Evolutionary conservation across 1,284 basidiomycete genomes (phyloP).

Genomic region (Schizophyllum amplum): DNA sequence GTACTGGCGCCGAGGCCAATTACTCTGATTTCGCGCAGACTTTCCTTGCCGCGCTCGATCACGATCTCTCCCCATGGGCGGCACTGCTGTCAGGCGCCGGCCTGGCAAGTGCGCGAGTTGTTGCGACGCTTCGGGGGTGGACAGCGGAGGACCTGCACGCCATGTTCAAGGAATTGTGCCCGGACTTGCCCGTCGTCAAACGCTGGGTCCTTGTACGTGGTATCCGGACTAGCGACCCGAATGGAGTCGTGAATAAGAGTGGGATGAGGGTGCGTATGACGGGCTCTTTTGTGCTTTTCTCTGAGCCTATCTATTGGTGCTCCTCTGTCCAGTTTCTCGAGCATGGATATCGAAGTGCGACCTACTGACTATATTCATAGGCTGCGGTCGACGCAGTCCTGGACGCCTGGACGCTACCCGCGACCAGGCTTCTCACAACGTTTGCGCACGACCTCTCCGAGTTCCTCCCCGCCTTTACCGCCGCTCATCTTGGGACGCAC

Average conservation of each 20-base stretch:
- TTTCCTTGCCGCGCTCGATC: background rate
- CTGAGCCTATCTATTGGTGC: too few relatives aligned
- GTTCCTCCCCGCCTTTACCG: background rate
- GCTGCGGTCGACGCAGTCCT: background rate
- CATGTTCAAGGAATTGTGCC: background rate
- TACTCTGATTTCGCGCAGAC: too few relatives aligned
- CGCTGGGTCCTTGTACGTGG: background rate
- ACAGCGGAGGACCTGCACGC: background rate
- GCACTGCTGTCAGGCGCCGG: background rate
- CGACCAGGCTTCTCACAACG: background rate
- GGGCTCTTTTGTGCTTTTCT: background rate
- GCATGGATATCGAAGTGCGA: too few relatives aligned
- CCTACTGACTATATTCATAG: too few relatives aligned
- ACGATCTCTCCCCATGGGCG: background rate
- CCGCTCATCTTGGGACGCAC: background rate
- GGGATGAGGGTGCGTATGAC: background rate
- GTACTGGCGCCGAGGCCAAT: too few relatives aligned
- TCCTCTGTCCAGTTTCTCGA: too few relatives aligned
- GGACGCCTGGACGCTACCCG: background rate
- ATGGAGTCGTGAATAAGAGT: background rate
- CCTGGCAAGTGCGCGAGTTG: background rate
- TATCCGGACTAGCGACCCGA: background rate
- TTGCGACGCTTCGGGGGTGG: background rate
- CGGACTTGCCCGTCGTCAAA: background rate
- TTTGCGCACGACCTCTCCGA: background rate